Conservation (phyloP, 2,329 filamentous ascomycete genomes). For the Diaporthe vaccinii region DNA sequence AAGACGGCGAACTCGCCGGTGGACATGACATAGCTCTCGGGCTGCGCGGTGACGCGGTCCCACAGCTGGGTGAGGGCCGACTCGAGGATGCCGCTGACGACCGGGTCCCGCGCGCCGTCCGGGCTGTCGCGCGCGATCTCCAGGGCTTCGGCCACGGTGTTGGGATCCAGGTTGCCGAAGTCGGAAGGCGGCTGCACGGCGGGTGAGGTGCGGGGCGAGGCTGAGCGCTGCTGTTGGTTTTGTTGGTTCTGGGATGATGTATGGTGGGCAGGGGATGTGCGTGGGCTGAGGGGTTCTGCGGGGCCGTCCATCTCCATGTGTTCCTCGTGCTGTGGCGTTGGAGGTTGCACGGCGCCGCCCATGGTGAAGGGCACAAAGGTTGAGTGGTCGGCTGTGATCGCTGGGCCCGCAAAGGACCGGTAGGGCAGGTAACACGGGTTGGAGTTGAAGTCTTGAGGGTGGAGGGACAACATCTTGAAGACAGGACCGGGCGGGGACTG, state of each 20-base stretch:
- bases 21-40: conserved; percentile 79
- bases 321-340: conserved; percentile 33
- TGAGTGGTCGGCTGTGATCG: conserved; percentile 27
- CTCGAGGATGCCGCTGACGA: conserved; percentile 76
- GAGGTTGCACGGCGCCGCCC: conserved; percentile 33
- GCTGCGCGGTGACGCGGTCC: conserved; percentile 74
- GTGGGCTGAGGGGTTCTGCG: conserved; percentile 32
- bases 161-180: conserved; percentile 32
- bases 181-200: conserved; percentile 37
- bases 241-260: background rate
- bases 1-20: conserved; percentile 87
- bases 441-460: conserved; percentile 35
- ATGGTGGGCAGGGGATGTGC: conserved; percentile 21
- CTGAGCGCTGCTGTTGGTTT: conserved; percentile 21
- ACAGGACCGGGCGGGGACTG: background rate
- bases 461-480: conserved; percentile 37
- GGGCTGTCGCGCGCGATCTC: conserved; percentile 82
- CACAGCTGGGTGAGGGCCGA: conserved; percentile 74
- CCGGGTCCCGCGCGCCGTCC: conserved; percentile 73
- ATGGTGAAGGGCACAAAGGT: conserved; percentile 31
- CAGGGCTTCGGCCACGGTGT: conserved; percentile 73
- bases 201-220: conserved; percentile 39
- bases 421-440: conserved; percentile 36
- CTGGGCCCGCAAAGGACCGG: conserved; percentile 15
- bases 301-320: conserved; percentile 32